Evolutionary conservation across 2,329 filamentous ascomycete species (phyloP), one percentile per base, ranked within the genome.

Genomic region (Podosphaera aphanis): DNA sequence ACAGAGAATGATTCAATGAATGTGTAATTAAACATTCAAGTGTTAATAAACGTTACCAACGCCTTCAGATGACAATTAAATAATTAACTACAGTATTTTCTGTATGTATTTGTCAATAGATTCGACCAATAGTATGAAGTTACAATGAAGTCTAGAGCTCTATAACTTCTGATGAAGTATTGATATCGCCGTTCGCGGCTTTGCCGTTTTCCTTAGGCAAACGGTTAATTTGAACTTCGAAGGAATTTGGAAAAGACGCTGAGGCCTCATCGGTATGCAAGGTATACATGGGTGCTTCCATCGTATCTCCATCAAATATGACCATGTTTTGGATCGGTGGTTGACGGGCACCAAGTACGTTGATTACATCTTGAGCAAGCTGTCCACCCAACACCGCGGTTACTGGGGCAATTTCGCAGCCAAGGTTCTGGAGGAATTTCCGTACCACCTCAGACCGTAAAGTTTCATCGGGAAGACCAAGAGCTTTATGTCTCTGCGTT

Each of bases 281-380:
- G 1, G 84, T 71, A 59, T 90, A 93, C 52, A 90, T 77, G 1
- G 76, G 76, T 0, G 80, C 83, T 52, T 82, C 73, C 62, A 83
- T 81, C 40, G 70, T 72, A 53, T 83, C 81, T 13, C 86, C 86
- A 60, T 95, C 85, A 56, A 95, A 93, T 18, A 95, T 67, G 43
- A 93, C 72, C 60, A 93, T 75, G 61, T 98, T 98, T 64, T 98
- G 90, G 37, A 98, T 80, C 0, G 90, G 90, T 61, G 94, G 90
- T 64, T 95, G 85, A 36, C 81, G 77, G 59, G 82, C 77, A 43
- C 86, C 84, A 5, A 95, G 71, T 27, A 94, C 86, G 56, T 95
- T 95, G 64, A 98, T 95, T 44, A 93, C 85, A 59, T 98, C 90
- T 63, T 98, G 90, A 0, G 88, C 84, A 15, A 98, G 70, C 60